Evolutionary conservation across 1,139 yeast genomes (phyloP).

Genomic region (Saccharomyces uvarum): DNA sequence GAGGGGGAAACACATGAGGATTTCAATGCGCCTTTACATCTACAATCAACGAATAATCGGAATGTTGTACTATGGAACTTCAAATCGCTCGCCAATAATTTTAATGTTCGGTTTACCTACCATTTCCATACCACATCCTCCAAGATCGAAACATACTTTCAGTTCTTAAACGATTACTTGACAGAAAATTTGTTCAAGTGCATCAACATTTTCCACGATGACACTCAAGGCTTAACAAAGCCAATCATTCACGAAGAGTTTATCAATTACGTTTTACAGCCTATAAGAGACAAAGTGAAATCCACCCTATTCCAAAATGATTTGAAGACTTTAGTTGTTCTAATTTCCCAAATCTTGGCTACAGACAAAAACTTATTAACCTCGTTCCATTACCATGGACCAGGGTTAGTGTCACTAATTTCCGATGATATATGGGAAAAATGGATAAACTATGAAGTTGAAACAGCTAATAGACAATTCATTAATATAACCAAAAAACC

Average conservation of each 20-base stretch:
- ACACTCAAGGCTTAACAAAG: constrained; percentile 19
- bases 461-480: constrained; percentile 50
- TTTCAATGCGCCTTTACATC: not conserved
- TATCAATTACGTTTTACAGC: constrained; percentile 31
- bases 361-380: constrained; percentile 27
- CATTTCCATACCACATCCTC: constrained; percentile 51
- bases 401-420: constrained; percentile 26
- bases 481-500: constrained; percentile 47
- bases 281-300: constrained; percentile 28
- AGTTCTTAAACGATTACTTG: constrained; percentile 41
- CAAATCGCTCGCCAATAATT: constrained; percentile 47
- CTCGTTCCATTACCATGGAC: constrained; percentile 25
- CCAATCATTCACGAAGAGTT: constrained; percentile 29
- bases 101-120: constrained; percentile 56
- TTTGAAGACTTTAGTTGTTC: constrained; percentile 17
- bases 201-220: constrained; percentile 26
- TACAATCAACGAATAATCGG: constrained; percentile 17
- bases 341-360: constrained; percentile 29
- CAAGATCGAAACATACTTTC: constrained; percentile 44
- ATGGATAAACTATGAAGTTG: constrained; percentile 64
- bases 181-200: constrained; percentile 29
- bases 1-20: not conserved
- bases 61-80: constrained; percentile 55
- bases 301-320: constrained; percentile 28
- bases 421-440: constrained; percentile 35